Evolutionary conservation across 2,329 filamentous ascomycete species (phyloP), one percentile per base, ranked within the genome.

Genomic region (Botrytis cinerea): DNA sequence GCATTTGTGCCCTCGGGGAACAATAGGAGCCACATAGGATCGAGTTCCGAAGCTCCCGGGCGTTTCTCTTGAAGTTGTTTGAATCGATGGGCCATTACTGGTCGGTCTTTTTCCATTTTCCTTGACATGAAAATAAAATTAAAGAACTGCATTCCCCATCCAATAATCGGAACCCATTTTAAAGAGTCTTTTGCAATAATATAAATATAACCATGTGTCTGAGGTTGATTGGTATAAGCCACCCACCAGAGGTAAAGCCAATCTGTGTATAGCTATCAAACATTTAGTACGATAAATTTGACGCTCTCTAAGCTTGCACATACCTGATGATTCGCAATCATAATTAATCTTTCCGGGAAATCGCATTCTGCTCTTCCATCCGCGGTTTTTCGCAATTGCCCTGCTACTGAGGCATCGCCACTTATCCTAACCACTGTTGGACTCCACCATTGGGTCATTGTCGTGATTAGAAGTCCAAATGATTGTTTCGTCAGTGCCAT

Each of bases 221-320:
- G 87, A 73, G 92, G 92, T 2, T 78, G 82, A 79, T 91, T 91
- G 40, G 92, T 93, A 79, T 97, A 97, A n/a, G 91, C 93, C 40
- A 94, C 91, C 94, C 94, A 97, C 94, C 94, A 97, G 12, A 97
- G 87, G 81, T 97, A 97, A 14, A 97, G 83, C 94, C 93, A 97
- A 83, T 97, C 93, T 14, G 93, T 95, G 81, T 97, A 97, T 70
- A 97, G 90, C 88, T 88, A 77, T 38, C 1, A 40, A 22, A 62
- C 48, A 77, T 80, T 57, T 74, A 81, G 80, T 66, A 73, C 35
- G 7, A 48, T 43, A 22, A 32, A 62, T 16, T 68, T 8, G 35
- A 9, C 43, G 22, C 10, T 25, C 22, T 16, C 7, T 28, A 45
- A 46, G 6, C 40, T n/a, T 38, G 70, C 40, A 51, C 79, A 71